These are phyloP conservation scores for Yamadazyma sp. DNA, from an alignment of 805 yeast genomes.

Conservation along the genomic window DNA sequence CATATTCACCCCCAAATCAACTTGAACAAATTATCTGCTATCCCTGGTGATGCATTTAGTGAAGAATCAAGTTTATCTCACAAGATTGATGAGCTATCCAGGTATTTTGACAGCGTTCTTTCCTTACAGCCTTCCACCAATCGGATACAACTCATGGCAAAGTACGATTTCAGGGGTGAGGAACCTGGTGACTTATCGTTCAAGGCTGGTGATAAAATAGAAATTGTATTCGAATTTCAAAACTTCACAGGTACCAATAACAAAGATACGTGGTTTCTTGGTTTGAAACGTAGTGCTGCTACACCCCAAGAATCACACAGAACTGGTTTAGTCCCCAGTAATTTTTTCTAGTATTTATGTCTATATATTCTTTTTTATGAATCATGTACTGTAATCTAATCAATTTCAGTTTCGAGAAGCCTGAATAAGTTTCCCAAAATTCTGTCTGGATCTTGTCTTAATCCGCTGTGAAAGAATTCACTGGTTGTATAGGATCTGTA, in stretches of 20 bases:
- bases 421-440: conserved; percentile 42
- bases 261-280: conserved; percentile 36
- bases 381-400: not conserved
- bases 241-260: conserved; percentile 20
- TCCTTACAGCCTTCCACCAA: conserved; percentile 8
- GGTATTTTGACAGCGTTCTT: conserved; percentile 23
- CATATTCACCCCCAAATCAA: conserved; percentile 23
- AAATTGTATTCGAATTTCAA: conserved; percentile 34
- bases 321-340: conserved; percentile 40
- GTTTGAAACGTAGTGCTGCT: too few relatives aligned
- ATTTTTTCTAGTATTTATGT: conserved; percentile 16
- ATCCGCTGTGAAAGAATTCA: conserved; percentile 53
- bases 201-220: conserved; percentile 31
- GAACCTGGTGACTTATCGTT: conserved; percentile 41
- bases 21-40: not conserved
- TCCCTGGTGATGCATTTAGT: conserved; percentile 4
- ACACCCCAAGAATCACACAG: conserved; percentile 21
- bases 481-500: conserved; percentile 45
- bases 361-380: not conserved
- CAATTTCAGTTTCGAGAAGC: conserved; percentile 38
- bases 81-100: conserved; percentile 24
- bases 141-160: conserved; percentile 13
- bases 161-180: conserved; percentile 28
- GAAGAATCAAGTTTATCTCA: conserved; percentile 23
- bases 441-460: conserved; percentile 39